phyloP scores from a whole-genome alignment of 202 grass and related monocot genomes.

The Zoysia matrella region DNA sequence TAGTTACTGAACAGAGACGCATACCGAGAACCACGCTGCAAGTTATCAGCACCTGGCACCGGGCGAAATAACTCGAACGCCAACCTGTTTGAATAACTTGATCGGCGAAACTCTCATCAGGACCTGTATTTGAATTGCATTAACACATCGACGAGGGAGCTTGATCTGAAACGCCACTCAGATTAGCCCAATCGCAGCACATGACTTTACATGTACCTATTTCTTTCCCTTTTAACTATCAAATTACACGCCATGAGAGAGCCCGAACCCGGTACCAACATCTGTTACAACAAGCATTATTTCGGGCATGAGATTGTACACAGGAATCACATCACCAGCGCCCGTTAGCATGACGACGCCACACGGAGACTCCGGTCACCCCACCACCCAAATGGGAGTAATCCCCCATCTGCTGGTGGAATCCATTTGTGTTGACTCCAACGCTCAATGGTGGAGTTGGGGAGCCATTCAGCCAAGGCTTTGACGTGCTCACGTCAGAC shows the following conservation, averaged over 20 bases:
- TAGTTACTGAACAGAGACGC: background rate
- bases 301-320: conserved; percentile 49
- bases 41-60: background rate
- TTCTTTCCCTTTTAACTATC: conserved; percentile 46
- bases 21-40: too few species aligned
- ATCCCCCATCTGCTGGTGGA: conserved; percentile 47
- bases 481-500: conserved; percentile 54
- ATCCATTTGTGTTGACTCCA: conserved; percentile 45
- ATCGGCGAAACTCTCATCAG: background rate
- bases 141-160: background rate
- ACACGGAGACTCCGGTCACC: conserved; percentile 53
- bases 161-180: conserved; percentile 30
- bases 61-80: background rate
- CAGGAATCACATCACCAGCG: conserved; percentile 51
- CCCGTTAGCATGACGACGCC: conserved; percentile 59
- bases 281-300: conserved; percentile 72
- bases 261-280: conserved; percentile 50
- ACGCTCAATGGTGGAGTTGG: conserved; percentile 37
- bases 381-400: conserved; percentile 57
- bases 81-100: background rate
- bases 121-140: background rate
- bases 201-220: conserved; percentile 48
- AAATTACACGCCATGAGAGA: conserved; percentile 52
- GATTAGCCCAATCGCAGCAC: conserved; percentile 1
- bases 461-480: conserved; percentile 58